A percentile compares a stretch with the other conserved stretches of the same genome.
These are phyloP conservation scores for Taphrina populina DNA, from an alignment of 1,139 yeast genomes.

Conservation along the genomic window DNA sequence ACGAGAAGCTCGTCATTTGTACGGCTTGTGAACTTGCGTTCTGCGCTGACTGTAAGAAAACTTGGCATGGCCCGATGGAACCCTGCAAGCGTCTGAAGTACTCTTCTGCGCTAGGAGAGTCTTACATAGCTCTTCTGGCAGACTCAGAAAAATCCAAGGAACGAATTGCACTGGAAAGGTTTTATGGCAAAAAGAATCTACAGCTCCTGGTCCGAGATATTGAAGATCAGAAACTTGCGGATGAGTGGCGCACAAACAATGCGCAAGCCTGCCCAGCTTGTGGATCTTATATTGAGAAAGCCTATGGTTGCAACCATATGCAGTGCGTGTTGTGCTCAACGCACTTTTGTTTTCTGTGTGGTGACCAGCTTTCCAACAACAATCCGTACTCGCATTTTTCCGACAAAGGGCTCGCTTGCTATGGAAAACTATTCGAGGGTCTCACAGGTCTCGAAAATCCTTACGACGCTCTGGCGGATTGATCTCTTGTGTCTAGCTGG, in stretches of 20 bases:
- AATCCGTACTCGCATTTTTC: constrained; percentile 33
- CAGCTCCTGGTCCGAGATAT: constrained; percentile 20
- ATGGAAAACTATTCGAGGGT: constrained; percentile 34
- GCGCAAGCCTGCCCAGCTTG: constrained; percentile 34
- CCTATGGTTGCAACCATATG: constrained; percentile 33
- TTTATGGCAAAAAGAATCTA: constrained; percentile 27
- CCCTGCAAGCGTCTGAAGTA: constrained; percentile 24
- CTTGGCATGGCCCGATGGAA: constrained; percentile 32
- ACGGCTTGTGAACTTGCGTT: constrained; percentile 27
- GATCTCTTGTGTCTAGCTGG: no score
- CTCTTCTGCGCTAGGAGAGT: constrained; percentile 16
- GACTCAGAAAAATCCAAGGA: constrained; percentile 16
- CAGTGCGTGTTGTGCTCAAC: constrained; percentile 23
- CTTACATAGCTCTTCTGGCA: constrained; percentile 6
- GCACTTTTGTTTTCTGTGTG: constrained; percentile 34
- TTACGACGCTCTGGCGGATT: not conserved
- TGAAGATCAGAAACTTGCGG: constrained; percentile 31
- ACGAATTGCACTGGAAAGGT: constrained; percentile 14
- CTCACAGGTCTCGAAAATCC: constrained; percentile 31
- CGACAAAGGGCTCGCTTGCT: constrained; percentile 23
- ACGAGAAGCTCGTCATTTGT: constrained; percentile 33
- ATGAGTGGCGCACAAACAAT: constrained; percentile 26
- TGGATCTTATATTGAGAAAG: constrained; percentile 28
- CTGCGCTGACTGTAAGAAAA: constrained; percentile 27
- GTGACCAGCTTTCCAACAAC: constrained; percentile 13